These are phyloP conservation scores for Picea abies DNA, from an alignment of 83 land plant species.

Conservation along the genomic window DNA sequence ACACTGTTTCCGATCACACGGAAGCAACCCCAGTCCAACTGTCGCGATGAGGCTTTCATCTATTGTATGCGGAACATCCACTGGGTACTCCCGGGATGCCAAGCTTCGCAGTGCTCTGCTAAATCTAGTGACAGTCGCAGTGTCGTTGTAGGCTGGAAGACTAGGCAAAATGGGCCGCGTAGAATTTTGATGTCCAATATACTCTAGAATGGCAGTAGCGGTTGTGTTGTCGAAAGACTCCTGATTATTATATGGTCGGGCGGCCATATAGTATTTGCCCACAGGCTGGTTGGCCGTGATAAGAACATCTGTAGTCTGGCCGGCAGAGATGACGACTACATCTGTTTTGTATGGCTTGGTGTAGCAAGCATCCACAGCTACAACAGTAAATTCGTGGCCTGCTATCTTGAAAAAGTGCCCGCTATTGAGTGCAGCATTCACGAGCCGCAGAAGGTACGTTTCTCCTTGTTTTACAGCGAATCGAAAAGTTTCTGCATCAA, in stretches of 20 bases:
- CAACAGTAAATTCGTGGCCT: constrained; percentile 14
- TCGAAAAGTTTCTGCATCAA: neutral
- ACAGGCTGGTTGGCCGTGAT: constrained; percentile 16
- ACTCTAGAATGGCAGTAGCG: constrained; percentile 28
- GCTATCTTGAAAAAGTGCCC: constrained; percentile 23
- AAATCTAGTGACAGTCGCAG: neutral
- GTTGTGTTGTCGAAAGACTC: constrained; percentile 7
- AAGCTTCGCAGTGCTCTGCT: constrained; percentile 18
- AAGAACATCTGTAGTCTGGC: constrained; percentile 28
- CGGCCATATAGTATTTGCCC: neutral
- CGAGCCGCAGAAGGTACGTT: constrained; percentile 9
- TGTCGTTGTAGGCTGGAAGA: constrained; percentile 32
- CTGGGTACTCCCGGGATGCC: constrained; percentile 20
- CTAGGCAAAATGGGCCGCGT: constrained; percentile 2
- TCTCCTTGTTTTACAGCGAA: neutral
- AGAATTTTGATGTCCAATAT: constrained; percentile 4
- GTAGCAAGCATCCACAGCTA: constrained; percentile 9
- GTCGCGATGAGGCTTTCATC: constrained; percentile 19
- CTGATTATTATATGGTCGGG: neutral
- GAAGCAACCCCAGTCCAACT: constrained; percentile 17
- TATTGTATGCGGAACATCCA: constrained; percentile 24
- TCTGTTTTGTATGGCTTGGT: constrained; percentile 22
- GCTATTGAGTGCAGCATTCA: constrained; percentile 22
- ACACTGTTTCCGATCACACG: constrained; percentile 12
- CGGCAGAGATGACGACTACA: constrained; percentile 18